Evolutionary conservation across 257 asterid genomes (phyloP).

Genomic region (Cynanchum wilfordii): DNA sequence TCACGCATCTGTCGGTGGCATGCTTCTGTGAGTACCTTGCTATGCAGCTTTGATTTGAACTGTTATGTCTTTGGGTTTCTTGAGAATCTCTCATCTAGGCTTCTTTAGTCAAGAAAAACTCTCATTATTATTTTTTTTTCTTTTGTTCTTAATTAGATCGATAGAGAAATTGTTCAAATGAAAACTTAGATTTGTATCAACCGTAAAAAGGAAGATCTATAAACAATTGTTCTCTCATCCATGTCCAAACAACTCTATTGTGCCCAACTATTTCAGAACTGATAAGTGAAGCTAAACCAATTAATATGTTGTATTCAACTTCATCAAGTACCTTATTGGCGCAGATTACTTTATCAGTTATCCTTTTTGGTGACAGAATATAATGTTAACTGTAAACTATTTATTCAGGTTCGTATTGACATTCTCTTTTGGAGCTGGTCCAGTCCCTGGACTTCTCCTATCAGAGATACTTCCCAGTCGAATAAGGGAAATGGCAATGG

Average conservation of each 20-base stretch:
- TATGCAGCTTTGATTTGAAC: neutral
- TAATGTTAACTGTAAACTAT: conserved; percentile 6
- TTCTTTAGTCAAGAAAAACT: neutral
- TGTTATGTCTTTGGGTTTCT: conserved; percentile 2
- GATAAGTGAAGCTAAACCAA: neutral
- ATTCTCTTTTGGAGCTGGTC: conserved; percentile 88
- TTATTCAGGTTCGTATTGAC: conserved; percentile 60
- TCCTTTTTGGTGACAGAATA: neutral
- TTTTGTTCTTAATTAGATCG: neutral
- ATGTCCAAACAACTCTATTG: neutral
- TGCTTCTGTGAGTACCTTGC: conserved; percentile 67
- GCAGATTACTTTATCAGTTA: neutral
- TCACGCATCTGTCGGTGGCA: conserved; percentile 75
- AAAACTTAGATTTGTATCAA: neutral
- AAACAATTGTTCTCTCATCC: neutral
- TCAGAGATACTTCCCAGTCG: conserved; percentile 87
- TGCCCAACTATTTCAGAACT: neutral
- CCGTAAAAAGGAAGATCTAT: neutral
- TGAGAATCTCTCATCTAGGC: neutral
- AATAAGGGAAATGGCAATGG: conserved; percentile 93
- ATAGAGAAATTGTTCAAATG: neutral
- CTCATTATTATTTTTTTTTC: too few relatives aligned
- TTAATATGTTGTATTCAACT: neutral
- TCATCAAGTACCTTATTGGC: neutral
- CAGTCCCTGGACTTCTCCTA: conserved; percentile 81